Base-by-base conservation (phyloP, 441 rosid species). In the California macrophylla region DNA sequence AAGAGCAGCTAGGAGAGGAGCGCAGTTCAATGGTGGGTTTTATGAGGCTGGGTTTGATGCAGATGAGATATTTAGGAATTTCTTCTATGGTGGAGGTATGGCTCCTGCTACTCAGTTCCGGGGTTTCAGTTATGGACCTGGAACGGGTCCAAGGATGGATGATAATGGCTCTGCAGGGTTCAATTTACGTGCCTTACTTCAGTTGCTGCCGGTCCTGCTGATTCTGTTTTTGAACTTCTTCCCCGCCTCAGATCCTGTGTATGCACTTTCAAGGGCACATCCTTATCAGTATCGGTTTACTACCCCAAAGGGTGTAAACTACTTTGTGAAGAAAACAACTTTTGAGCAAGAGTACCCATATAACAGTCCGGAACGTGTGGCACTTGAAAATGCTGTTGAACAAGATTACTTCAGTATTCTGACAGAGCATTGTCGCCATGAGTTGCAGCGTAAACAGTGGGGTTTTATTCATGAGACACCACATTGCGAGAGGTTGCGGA, bases 381-480 rank as follows among this genome's bases (percentile, higher is more conserved):
- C 74, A 12, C 69, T 93, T 6, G 98, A 93, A 73, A 82, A 58
- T 42, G 83, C 74, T 9, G 89, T 93, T 50, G 95, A 93, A 26
- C 88, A 76, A 75, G 97, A 93, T 77, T 93, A 93, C 66, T 83
- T 82, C 42, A 76, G 84, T 12, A 36, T 75, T 38, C 76, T 93
- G 67, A 56, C 87, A 0, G 95, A 93, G 80, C 88, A 91, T 72
- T 91, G 98, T 79, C 77, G 96, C 76, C 77, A 66, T 24, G 98
- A 93, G 85, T 72, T 87, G 83, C 96, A 91, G 82, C 83, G 97
- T 72, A 80, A 86, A 67, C 98, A 89, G 69, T 93, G 98, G 98
- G 98, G 98, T n/a, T 89, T 85, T 67, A 69, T 87, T 3, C 83
- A 85, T 0, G 97, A 91, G 81, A 91, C 89, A 15, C 98, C 98